A percentile compares a stretch with the other conserved stretches of the same genome.
Conservation (phyloP, 169 alveolate species). For the Cytauxzoon felis region DNA sequence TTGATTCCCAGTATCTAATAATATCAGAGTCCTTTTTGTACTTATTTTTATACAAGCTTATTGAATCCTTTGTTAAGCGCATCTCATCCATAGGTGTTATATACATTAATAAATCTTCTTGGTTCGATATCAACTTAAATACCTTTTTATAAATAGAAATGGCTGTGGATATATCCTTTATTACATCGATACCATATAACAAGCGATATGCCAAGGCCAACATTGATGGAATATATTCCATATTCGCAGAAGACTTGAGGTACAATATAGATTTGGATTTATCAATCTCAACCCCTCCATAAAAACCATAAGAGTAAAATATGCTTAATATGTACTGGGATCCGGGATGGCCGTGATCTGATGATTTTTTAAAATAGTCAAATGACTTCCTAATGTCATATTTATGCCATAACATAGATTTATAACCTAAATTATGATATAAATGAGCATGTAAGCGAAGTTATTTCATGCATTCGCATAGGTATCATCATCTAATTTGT, state of each 20-base stretch:
- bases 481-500: no score
- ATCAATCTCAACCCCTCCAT: constrained; percentile 8
- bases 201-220: constrained; percentile 31
- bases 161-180: constrained; percentile 4
- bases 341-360: constrained; percentile 32
- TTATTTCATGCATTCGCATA: no score
- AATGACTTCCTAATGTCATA: constrained; percentile 34
- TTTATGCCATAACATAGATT: constrained; percentile 8
- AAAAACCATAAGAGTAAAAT: constrained; percentile 2
- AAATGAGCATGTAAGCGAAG: no score
- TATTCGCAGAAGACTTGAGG: constrained; percentile 22
- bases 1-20: constrained; percentile 15
- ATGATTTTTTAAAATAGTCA: constrained; percentile 28
- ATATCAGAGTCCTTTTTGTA: constrained; percentile 10
- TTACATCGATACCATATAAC: constrained; percentile 22
- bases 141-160: constrained; percentile 26
- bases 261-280: constrained; percentile 7
- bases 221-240: constrained; percentile 33
- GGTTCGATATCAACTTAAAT: not conserved
- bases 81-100: constrained; percentile 37
- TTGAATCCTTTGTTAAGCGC: not conserved
- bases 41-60: not conserved
- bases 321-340: constrained; percentile 40
- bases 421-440: no score
- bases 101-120: not conserved